phyloP scores from a whole-genome alignment of 805 yeast genomes.

The Millerago galiae region DNA sequence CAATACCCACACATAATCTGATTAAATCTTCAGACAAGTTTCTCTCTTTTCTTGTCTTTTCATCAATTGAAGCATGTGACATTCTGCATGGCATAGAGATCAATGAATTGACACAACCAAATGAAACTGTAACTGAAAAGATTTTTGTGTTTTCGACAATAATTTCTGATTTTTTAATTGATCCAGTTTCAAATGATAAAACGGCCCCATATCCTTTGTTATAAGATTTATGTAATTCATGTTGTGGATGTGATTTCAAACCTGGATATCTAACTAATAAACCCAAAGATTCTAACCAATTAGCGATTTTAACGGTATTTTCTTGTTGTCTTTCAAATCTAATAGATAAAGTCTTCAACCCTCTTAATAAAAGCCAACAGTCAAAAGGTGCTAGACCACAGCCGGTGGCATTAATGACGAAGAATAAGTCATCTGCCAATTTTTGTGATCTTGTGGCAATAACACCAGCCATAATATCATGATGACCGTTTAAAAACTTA shows the following conservation, averaged over 20 bases:
- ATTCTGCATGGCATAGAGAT: slow-evolving; percentile 91
- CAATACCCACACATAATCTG: slow-evolving; percentile 89
- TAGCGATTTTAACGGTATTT: slow-evolving; percentile 71
- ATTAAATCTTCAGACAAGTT: slow-evolving; percentile 89
- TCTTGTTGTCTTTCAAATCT: slow-evolving; percentile 84
- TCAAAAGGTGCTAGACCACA: slow-evolving; percentile 91
- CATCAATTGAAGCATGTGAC: slow-evolving; percentile 97
- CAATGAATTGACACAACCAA: slow-evolving; percentile 90
- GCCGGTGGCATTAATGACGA: slow-evolving; percentile 84
- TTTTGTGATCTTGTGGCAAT: slow-evolving; percentile 61
- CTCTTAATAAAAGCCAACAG: slow-evolving; percentile 82
- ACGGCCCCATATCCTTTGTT: slow-evolving; percentile 89
- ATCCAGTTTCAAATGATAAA: slow-evolving; percentile 82
- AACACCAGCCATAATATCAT: slow-evolving; percentile 94
- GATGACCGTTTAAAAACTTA: slow-evolving; percentile 89
- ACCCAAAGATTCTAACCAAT: slow-evolving; percentile 60
- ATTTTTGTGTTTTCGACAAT: slow-evolving; percentile 72
- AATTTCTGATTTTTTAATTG: slow-evolving; percentile 53
- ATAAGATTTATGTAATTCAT: slow-evolving; percentile 68
- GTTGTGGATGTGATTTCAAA: slow-evolving; percentile 71
- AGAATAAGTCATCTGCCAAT: slow-evolving; percentile 64
- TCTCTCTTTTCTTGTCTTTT: slow-evolving; percentile 78
- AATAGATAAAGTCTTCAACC: slow-evolving; percentile 80
- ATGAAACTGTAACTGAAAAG: slow-evolving; percentile 86
- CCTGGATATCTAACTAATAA: slow-evolving; percentile 80